These are phyloP conservation scores for Bromus sterilis DNA, from an alignment of 176 grass and related monocot species.

Conservation along the genomic window DNA sequence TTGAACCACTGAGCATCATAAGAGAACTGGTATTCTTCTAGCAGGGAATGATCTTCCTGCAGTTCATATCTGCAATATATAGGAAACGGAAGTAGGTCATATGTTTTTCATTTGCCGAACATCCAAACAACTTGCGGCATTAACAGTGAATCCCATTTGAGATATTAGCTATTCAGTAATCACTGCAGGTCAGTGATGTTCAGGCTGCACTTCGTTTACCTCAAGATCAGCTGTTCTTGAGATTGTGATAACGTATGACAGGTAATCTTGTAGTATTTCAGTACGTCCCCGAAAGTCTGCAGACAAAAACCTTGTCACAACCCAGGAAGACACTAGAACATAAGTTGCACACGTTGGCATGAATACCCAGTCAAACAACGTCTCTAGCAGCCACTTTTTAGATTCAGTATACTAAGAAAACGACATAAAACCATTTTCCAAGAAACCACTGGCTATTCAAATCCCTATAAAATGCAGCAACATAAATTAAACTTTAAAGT, in stretches of 20 bases:
- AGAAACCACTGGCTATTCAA: not conserved
- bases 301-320: slow-evolving; percentile 17
- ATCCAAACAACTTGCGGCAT: not conserved
- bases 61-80: slow-evolving; percentile 75
- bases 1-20: slow-evolving; percentile 63
- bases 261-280: slow-evolving; percentile 59
- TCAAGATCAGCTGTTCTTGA: slow-evolving; percentile 60
- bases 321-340: not conserved
- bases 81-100: not conserved
- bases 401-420: not conserved
- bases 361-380: not conserved
- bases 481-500: not conserved
- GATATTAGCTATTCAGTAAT: not conserved
- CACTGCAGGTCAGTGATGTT: not conserved
- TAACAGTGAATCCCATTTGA: not conserved
- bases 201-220: slow-evolving; percentile 34
- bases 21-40: slow-evolving; percentile 57
- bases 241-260: slow-evolving; percentile 47
- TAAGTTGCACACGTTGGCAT: not conserved
- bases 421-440: not conserved
- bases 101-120: not conserved
- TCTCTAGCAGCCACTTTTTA: not conserved
- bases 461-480: not conserved
- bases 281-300: slow-evolving; percentile 70
- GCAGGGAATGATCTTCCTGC: slow-evolving; percentile 58